These are phyloP conservation scores for Solanum clarkiae DNA, from an alignment of 257 asterid genomes.

Conservation along the genomic window DNA sequence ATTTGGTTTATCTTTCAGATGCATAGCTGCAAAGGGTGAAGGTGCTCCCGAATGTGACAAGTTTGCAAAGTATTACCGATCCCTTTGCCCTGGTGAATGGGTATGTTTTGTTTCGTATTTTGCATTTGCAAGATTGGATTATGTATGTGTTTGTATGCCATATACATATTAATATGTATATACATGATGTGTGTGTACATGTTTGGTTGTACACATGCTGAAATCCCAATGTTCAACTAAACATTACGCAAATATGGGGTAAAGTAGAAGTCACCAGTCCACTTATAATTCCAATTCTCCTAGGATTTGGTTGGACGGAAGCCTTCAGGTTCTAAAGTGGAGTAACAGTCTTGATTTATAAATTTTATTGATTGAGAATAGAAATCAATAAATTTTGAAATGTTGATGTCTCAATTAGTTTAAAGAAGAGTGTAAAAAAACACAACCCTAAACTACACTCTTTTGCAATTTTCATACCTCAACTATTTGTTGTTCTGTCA, in stretches of 20 bases:
- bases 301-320: neutral
- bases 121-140: neutral
- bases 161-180: neutral
- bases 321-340: neutral
- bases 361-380: neutral
- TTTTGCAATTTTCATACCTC: neutral
- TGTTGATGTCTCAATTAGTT: neutral
- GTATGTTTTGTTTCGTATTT: slow-evolving; percentile 18
- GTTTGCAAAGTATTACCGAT: slow-evolving; percentile 87
- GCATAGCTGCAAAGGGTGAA: slow-evolving; percentile 85
- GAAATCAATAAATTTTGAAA: neutral
- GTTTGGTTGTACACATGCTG: neutral
- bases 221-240: neutral
- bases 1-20: slow-evolving; percentile 31
- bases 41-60: slow-evolving; percentile 86
- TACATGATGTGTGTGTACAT: neutral
- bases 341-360: neutral
- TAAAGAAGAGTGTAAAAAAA: neutral
- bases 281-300: neutral
- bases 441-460: too few relatives aligned
- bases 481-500: too few relatives aligned
- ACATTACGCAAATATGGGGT: neutral
- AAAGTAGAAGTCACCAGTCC: neutral
- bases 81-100: slow-evolving; percentile 99
- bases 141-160: neutral